These are phyloP conservation scores for Starmerella powellii DNA, from an alignment of 805 yeast genomes.

Conservation along the genomic window DNA sequence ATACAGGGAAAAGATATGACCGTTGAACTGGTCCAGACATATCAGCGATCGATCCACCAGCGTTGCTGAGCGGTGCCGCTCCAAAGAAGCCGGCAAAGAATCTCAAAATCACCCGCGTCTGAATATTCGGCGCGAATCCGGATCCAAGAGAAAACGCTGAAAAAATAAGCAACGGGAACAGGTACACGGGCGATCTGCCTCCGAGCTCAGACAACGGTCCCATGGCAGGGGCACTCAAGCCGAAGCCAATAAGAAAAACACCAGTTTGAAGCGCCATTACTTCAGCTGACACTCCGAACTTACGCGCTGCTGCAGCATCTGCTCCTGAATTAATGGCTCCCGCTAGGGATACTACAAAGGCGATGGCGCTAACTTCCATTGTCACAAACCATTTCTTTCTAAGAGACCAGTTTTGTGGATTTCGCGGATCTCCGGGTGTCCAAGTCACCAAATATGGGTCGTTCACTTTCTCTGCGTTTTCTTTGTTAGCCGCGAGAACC, in stretches of 20 bases:
- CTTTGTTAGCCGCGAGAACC: background rate
- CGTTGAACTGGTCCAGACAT: slow-evolving; percentile 46
- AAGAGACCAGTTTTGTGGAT: slow-evolving; percentile 13
- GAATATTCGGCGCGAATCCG: slow-evolving; percentile 30
- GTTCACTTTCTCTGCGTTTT: background rate
- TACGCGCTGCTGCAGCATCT: slow-evolving; percentile 30
- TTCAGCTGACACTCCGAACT: slow-evolving; percentile 34
- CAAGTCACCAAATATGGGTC: slow-evolving; percentile 5
- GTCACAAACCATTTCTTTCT: slow-evolving; percentile 10
- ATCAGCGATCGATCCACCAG: slow-evolving; percentile 44
- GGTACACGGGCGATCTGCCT: slow-evolving; percentile 53
- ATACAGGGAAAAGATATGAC: slow-evolving; percentile 10
- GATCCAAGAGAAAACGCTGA: slow-evolving; percentile 39
- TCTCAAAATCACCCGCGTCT: slow-evolving; percentile 42
- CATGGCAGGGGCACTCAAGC: slow-evolving; percentile 46
- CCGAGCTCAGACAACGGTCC: slow-evolving; percentile 62
- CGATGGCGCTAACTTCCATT: slow-evolving; percentile 2
- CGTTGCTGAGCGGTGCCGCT: slow-evolving; percentile 61
- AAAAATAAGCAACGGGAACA: slow-evolving; percentile 38
- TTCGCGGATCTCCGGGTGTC: slow-evolving; percentile 7
- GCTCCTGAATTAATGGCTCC: slow-evolving; percentile 40
- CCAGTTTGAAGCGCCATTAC: slow-evolving; percentile 37
- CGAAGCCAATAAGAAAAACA: slow-evolving; percentile 46
- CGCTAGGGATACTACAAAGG: slow-evolving; percentile 8
- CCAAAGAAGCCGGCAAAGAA: slow-evolving; percentile 67